phyloP scores from a whole-genome alignment of 2,329 filamentous ascomycete species.

The Aspergillus novofumigatus region DNA sequence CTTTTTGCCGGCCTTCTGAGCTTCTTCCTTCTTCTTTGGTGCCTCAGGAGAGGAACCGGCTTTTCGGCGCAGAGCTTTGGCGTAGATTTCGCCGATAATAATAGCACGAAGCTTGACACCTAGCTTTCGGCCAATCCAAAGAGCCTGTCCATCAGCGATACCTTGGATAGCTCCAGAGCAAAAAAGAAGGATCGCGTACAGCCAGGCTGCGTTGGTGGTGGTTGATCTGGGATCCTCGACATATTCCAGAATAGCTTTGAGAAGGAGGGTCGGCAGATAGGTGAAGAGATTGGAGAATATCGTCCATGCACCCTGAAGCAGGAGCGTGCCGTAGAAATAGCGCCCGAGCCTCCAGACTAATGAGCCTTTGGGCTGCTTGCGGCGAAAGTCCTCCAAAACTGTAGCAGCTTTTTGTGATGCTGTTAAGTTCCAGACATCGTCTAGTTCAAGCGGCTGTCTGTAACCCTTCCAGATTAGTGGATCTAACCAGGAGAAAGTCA shows the following conservation, averaged over 20 bases:
- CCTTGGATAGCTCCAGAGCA: conserved; percentile 77
- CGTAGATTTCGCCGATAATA: conserved; percentile 95
- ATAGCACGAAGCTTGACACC: conserved; percentile 91
- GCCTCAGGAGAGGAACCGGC: conserved; percentile 75
- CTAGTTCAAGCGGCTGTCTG: conserved; percentile 74
- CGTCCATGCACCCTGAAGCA: conserved; percentile 77
- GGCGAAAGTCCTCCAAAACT: conserved; percentile 77
- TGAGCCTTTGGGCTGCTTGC: conserved; percentile 74
- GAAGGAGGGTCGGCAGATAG: conserved; percentile 84
- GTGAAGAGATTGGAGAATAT: conserved; percentile 75
- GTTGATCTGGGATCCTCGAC: conserved; percentile 76
- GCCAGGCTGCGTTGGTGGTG: conserved; percentile 85
- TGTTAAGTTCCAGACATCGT: conserved; percentile 86
- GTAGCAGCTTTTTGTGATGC: conserved; percentile 81
- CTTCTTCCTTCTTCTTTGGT: conserved; percentile 58
- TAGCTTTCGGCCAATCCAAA: conserved; percentile 92
- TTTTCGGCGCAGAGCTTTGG: conserved; percentile 88
- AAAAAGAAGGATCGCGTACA: conserved; percentile 88
- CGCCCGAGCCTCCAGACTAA: conserved; percentile 76
- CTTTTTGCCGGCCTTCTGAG: conserved; percentile 35
- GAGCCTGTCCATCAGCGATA: conserved; percentile 74
- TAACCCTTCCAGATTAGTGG: conserved; percentile 85
- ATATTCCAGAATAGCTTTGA: conserved; percentile 89
- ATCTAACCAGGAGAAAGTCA: conserved; percentile 89
- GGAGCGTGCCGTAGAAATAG: conserved; percentile 73